phyloP scores from a whole-genome alignment of 106 monocot species.

The Vanilla planifolia region DNA sequence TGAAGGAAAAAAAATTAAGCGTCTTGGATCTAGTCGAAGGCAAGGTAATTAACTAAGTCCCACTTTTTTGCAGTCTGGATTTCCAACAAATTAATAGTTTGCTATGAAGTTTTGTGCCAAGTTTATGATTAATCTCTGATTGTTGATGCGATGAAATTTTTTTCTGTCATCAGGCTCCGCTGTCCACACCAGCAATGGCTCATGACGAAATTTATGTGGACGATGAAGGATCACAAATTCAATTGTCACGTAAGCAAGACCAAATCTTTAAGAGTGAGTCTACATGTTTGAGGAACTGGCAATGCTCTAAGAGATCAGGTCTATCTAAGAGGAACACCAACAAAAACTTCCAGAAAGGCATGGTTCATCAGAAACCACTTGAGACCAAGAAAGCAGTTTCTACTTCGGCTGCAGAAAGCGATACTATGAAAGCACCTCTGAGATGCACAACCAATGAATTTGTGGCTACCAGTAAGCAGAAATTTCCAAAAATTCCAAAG shows the following conservation, averaged over 20 bases:
- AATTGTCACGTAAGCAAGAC: neutral
- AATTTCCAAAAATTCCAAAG: neutral
- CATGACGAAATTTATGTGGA: neutral
- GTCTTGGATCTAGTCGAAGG: conserved; percentile 15
- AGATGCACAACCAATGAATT: too few relatives aligned
- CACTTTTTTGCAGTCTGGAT: neutral
- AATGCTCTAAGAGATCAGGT: conserved; percentile 15
- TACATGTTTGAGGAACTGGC: conserved; percentile 13
- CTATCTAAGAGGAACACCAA: conserved; percentile 2
- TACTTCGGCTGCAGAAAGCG: neutral
- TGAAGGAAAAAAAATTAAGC: conserved; percentile 24
- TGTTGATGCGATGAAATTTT: neutral
- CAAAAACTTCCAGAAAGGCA: neutral
- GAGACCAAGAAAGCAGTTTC: too few relatives aligned
- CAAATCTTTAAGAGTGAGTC: neutral
- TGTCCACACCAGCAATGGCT: neutral
- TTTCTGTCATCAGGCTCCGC: neutral
- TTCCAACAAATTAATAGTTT: neutral
- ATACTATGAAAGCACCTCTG: neutral
- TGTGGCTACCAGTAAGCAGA: neutral
- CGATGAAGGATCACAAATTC: too few relatives aligned
- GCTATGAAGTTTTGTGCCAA: neutral
- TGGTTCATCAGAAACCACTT: neutral
- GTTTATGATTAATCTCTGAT: neutral
- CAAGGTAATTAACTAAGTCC: conserved; percentile 21